Percentiles rank a stretch among this genome's conserved stretches.
Evolutionary conservation across 2,329 filamentous ascomycete species (phyloP).

Genomic region (Neurospora sp.): DNA sequence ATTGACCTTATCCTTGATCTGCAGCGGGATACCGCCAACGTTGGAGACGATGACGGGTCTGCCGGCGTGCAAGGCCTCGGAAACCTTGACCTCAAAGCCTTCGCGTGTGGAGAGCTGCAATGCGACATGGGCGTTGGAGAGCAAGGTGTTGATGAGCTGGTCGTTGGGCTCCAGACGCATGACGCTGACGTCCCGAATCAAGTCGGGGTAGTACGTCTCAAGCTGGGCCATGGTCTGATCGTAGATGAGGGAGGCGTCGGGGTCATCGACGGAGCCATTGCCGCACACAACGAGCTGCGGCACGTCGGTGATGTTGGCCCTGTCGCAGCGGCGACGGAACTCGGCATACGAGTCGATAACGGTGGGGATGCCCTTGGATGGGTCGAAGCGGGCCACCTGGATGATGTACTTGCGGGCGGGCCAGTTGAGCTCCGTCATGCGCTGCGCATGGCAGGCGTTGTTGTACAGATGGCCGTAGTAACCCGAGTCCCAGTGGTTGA

Average conservation of each 20-base stretch:
- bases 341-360: constrained; percentile 68
- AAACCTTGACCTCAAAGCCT: constrained; percentile 81
- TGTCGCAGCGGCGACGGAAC: constrained; percentile 53
- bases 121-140: constrained; percentile 62
- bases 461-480: constrained; percentile 73
- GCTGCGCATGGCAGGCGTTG: constrained; percentile 46
- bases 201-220: constrained; percentile 50
- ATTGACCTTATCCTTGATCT: constrained; percentile 61
- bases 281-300: constrained; percentile 72
- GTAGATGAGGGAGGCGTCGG: constrained; percentile 63
- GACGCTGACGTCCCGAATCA: constrained; percentile 58
- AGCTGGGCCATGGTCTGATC: constrained; percentile 62
- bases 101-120: constrained; percentile 74
- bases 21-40: constrained; percentile 72
- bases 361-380: constrained; percentile 71
- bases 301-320: constrained; percentile 37
- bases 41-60: constrained; percentile 67
- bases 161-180: constrained; percentile 71
- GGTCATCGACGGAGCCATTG: constrained; percentile 73
- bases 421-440: constrained; percentile 43
- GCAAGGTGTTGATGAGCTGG: constrained; percentile 67
- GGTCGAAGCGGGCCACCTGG: constrained; percentile 75
- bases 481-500: constrained; percentile 59
- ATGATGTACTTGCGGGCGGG: constrained; percentile 62
- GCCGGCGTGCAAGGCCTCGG: constrained; percentile 72